Conservation (phyloP, 2,329 filamentous ascomycete species). For the Scedosporium dehoogii region DNA sequence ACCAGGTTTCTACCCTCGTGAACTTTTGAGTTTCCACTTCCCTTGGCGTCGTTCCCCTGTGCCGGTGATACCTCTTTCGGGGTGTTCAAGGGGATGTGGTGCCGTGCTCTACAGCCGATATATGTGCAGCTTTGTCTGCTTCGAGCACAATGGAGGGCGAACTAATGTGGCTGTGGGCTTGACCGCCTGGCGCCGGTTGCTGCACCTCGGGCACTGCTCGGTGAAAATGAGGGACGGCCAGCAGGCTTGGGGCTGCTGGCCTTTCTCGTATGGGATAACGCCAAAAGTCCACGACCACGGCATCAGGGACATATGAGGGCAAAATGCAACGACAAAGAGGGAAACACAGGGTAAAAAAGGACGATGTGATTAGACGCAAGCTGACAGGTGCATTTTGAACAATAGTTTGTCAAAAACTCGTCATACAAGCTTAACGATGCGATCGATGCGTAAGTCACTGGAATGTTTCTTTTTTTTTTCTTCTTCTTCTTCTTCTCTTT, state of each 20-base stretch:
- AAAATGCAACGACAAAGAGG: no score
- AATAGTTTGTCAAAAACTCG: constrained; percentile 33
- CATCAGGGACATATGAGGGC: no score
- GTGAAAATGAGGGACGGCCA: neutral
- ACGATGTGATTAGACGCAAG: neutral
- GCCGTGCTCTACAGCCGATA: neutral
- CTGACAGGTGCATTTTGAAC: constrained; percentile 1
- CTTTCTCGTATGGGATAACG: neutral
- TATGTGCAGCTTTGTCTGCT: neutral
- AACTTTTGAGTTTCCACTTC: neutral
- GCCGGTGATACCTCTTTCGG: neutral
- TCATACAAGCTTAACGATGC: constrained; percentile 42
- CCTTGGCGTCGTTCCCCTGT: neutral
- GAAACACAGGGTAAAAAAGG: neutral
- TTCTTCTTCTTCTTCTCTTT: constrained; percentile 11
- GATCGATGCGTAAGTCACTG: constrained; percentile 43
- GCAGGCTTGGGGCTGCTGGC: neutral
- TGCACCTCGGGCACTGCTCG: constrained; percentile 6
- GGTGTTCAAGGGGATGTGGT: neutral
- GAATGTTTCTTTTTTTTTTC: constrained; percentile 6
- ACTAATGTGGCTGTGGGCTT: constrained; percentile 1
- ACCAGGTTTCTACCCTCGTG: neutral
- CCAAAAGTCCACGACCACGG: neutral
- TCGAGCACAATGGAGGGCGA: neutral
- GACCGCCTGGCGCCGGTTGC: constrained; percentile 4